Conservation (phyloP, 148 eudicot genomes). For the Selenicereus undatus region DNA sequence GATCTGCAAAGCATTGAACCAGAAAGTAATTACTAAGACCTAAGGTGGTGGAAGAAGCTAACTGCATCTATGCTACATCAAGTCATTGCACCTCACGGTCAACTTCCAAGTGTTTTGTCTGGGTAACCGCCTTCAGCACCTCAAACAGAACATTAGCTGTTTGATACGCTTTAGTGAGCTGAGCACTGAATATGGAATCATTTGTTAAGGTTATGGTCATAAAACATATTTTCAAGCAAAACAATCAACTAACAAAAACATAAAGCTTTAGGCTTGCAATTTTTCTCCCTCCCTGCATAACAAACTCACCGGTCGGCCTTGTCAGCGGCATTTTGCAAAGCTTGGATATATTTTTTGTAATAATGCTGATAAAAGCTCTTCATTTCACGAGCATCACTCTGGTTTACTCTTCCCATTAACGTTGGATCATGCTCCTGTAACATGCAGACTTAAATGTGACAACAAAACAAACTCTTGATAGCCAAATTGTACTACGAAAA, state of each 20-base stretch:
- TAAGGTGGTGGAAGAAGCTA: background rate
- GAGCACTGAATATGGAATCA: slow-evolving; percentile 61
- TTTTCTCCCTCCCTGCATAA: background rate
- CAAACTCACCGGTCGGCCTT: slow-evolving; percentile 93
- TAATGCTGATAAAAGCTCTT: slow-evolving; percentile 99
- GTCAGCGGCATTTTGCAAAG: slow-evolving; percentile 95
- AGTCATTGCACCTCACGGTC: slow-evolving; percentile 73
- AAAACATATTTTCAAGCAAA: background rate
- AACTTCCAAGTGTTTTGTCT: slow-evolving; percentile 90
- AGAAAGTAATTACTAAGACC: background rate
- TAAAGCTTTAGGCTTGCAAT: background rate
- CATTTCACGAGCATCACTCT: slow-evolving; percentile 99
- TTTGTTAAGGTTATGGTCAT: slow-evolving; percentile 3
- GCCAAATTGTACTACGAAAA: background rate
- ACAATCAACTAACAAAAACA: background rate
- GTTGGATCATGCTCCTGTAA: slow-evolving; percentile 96
- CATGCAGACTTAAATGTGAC: background rate
- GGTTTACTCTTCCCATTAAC: slow-evolving; percentile 86
- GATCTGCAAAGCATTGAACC: slow-evolving; percentile 37
- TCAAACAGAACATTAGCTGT: slow-evolving; percentile 99
- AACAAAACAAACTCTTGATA: background rate
- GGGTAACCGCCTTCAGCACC: slow-evolving; percentile 92
- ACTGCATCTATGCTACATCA: slow-evolving; percentile 6
- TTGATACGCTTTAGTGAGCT: slow-evolving; percentile 98
- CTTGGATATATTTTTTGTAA: slow-evolving; percentile 95